A percentile compares a stretch with the other conserved stretches of the same genome.
These are phyloP conservation scores for Colletotrichum camelliae DNA, from an alignment of 2,329 filamentous ascomycete species.

Conservation along the genomic window DNA sequence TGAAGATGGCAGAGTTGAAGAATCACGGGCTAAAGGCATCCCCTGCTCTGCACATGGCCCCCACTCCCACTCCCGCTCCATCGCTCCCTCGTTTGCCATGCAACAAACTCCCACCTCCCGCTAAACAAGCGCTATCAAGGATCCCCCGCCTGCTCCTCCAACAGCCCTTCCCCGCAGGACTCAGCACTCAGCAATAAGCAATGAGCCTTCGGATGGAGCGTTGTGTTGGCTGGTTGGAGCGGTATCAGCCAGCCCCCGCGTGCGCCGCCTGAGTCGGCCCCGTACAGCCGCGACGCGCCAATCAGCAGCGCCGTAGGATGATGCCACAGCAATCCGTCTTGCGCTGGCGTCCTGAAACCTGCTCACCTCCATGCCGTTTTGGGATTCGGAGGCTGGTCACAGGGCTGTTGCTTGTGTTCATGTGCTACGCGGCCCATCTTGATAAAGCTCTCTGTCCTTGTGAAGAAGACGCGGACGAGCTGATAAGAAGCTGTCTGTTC, in stretches of 20 bases:
- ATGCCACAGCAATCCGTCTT: slow-evolving; percentile 8
- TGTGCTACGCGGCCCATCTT: not conserved
- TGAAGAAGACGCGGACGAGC: not conserved
- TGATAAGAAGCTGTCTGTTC: slow-evolving; percentile 2
- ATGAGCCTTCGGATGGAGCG: not conserved
- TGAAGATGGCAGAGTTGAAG: not conserved
- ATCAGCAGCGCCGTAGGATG: not conserved
- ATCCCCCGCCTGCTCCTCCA: not conserved
- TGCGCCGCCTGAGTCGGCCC: slow-evolving; percentile 4
- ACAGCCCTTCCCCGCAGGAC: not conserved
- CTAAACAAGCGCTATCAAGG: not conserved
- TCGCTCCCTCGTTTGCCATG: not conserved
- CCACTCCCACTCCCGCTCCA: not conserved
- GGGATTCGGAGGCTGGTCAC: slow-evolving; percentile 17
- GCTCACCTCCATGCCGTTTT: slow-evolving; percentile 22
- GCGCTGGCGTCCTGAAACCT: slow-evolving; percentile 21
- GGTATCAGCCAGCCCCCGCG: not conserved
- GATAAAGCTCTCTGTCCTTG: slow-evolving; percentile 1
- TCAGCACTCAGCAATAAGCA: not conserved
- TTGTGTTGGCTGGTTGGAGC: not conserved
- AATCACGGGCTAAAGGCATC: not conserved
- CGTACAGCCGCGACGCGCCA: not conserved
- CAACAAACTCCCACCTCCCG: not conserved
- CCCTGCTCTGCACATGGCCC: not conserved
- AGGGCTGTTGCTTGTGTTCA: slow-evolving; percentile 21